Percentiles rank a stretch among this genome's conserved stretches.
Conservation (phyloP, 2,329 filamentous ascomycete species). For the Paracoccidioides lutzii region DNA sequence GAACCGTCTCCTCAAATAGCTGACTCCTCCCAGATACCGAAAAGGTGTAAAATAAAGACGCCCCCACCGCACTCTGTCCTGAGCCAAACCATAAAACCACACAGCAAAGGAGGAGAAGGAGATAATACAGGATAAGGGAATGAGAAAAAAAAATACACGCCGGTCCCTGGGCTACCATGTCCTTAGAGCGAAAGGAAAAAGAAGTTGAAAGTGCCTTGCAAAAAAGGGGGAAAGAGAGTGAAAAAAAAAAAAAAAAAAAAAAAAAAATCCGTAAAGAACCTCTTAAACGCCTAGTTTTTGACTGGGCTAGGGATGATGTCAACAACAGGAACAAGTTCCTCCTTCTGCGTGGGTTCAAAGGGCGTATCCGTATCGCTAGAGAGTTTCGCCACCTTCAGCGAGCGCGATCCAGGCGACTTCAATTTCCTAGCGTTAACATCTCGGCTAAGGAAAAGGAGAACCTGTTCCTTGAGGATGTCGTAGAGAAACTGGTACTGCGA, state of each 20-base stretch:
- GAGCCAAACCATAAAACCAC: neutral
- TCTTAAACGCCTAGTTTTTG: neutral
- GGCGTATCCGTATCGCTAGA: slow-evolving; percentile 16
- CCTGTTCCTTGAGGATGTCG: slow-evolving; percentile 58
- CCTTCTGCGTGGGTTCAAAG: slow-evolving; percentile 22
- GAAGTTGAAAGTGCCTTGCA: neutral
- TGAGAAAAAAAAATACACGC: neutral
- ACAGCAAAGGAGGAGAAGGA: neutral
- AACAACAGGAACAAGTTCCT: slow-evolving; percentile 21
- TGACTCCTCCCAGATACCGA: neutral
- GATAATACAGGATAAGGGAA: neutral
- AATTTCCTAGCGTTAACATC: slow-evolving; percentile 9
- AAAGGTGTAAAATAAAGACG: no score
- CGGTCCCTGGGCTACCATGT: no score
- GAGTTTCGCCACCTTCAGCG: slow-evolving; percentile 6
- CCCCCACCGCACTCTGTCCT: no score
- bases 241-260: slow-evolving; percentile 1
- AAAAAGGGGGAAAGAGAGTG: neutral
- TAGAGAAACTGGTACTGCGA: slow-evolving; percentile 80
- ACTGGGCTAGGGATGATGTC: slow-evolving; percentile 4
- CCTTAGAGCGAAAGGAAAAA: no score
- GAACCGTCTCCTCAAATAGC: no score
- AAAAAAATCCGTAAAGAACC: neutral
- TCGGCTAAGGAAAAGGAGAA: slow-evolving; percentile 18
- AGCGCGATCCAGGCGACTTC: slow-evolving; percentile 3